These are phyloP conservation scores for Mucor irregularis DNA, from an alignment of 371 early-diverging fungal genomes.

Conservation along the genomic window DNA sequence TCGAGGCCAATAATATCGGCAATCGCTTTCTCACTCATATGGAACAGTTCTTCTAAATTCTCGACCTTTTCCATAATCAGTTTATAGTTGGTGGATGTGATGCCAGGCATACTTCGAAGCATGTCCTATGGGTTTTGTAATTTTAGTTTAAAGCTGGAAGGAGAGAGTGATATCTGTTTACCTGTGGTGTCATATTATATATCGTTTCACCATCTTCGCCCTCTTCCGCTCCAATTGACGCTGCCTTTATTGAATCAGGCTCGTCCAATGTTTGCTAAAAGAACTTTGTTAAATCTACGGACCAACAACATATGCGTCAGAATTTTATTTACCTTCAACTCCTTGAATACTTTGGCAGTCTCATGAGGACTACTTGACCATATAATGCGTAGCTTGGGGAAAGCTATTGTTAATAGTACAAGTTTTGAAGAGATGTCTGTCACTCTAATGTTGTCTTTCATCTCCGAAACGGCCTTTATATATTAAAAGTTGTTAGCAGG, in stretches of 20 bases:
- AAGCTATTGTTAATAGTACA: slow-evolving; percentile 77
- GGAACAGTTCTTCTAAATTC: slow-evolving; percentile 64
- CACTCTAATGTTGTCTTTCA: slow-evolving; percentile 55
- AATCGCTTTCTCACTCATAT: slow-evolving; percentile 45
- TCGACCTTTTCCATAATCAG: slow-evolving; percentile 66
- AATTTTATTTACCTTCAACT: slow-evolving; percentile 71
- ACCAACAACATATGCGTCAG: no score
- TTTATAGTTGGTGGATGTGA: slow-evolving; percentile 77
- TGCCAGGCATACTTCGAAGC: slow-evolving; percentile 83
- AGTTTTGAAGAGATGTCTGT: slow-evolving; percentile 76
- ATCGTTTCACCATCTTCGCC: slow-evolving; percentile 61
- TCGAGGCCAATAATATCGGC: slow-evolving; percentile 58
- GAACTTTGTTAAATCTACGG: not conserved
- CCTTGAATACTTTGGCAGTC: slow-evolving; percentile 86
- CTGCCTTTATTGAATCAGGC: slow-evolving; percentile 71
- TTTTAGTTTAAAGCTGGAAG: not conserved
- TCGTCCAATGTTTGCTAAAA: slow-evolving; percentile 70
- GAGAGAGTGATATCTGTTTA: slow-evolving; percentile 17
- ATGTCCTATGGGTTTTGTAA: slow-evolving; percentile 69
- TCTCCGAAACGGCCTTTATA: slow-evolving; percentile 47
- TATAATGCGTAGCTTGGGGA: slow-evolving; percentile 83
- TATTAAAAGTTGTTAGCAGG: not conserved
- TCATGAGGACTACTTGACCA: slow-evolving; percentile 91
- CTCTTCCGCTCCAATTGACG: slow-evolving; percentile 73
- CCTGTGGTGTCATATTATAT: slow-evolving; percentile 70